A percentile compares a stretch with the other conserved stretches of the same genome.
phyloP scores from a whole-genome alignment of 805 yeast species.

The Starmerella geochares region DNA sequence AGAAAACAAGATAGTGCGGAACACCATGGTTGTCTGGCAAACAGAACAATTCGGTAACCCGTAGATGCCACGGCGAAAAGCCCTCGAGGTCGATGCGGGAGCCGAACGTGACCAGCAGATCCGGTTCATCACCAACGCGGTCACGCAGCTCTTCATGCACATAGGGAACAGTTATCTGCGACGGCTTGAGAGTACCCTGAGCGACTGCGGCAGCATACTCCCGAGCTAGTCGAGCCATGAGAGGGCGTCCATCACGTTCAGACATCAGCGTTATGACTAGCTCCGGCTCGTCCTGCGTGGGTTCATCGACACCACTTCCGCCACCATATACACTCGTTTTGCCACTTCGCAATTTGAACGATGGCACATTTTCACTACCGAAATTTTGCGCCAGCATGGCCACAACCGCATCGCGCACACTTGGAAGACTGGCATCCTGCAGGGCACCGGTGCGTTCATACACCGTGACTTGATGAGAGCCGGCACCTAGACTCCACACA shows the following conservation, averaged over 20 bases:
- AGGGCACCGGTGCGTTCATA: slow-evolving; percentile 73
- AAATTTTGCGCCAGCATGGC: slow-evolving; percentile 59
- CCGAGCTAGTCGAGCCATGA: slow-evolving; percentile 77
- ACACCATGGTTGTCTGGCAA: slow-evolving; percentile 66
- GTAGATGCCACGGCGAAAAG: slow-evolving; percentile 95
- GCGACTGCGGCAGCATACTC: slow-evolving; percentile 70
- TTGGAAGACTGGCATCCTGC: slow-evolving; percentile 32
- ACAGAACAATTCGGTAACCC: slow-evolving; percentile 84
- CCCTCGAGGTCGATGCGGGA: slow-evolving; percentile 86
- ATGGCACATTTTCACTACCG: slow-evolving; percentile 39
- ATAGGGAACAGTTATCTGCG: slow-evolving; percentile 63
- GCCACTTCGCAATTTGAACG: slow-evolving; percentile 13
- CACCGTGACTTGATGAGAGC: slow-evolving; percentile 57
- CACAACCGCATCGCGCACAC: slow-evolving; percentile 46
- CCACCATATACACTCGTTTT: slow-evolving; percentile 1
- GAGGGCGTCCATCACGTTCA: slow-evolving; percentile 74
- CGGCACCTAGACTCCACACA: slow-evolving; percentile 88
- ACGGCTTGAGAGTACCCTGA: slow-evolving; percentile 46
- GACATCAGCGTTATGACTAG: slow-evolving; percentile 60
- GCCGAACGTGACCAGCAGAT: slow-evolving; percentile 69
- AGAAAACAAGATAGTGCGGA: slow-evolving; percentile 76
- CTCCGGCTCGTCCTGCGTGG: neutral
- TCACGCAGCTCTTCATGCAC: slow-evolving; percentile 47
- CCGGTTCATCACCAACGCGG: slow-evolving; percentile 87
- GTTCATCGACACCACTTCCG: neutral